phyloP scores from a whole-genome alignment of 192 early-diverging fungal species.

The Rhizoclosmatium sp. region DNA sequence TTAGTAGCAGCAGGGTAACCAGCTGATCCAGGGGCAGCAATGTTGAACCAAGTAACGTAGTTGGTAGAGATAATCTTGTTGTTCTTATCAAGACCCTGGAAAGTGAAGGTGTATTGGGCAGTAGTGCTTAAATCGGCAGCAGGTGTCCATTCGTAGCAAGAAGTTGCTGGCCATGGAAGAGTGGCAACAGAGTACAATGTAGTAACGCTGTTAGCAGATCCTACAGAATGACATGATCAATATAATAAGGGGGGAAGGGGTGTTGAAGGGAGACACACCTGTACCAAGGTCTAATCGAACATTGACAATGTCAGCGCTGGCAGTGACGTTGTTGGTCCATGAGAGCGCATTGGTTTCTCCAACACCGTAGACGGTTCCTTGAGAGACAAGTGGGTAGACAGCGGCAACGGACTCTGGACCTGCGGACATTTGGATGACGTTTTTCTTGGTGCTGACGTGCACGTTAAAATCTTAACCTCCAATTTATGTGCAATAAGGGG shows the following conservation, averaged over 20 bases:
- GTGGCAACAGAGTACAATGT: constrained; percentile 4
- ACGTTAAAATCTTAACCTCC: no score
- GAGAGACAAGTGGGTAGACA: background rate
- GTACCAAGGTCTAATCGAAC: constrained; percentile 11
- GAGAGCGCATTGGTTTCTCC: constrained; percentile 9
- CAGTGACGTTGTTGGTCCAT: constrained; percentile 19
- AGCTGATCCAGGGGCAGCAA: background rate
- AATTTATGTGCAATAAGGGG: no score
- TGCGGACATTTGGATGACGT: background rate
- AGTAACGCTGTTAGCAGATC: background rate
- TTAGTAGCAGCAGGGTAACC: background rate
- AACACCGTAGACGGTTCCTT: background rate
- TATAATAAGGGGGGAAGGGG: background rate
- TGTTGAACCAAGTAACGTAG: constrained; percentile 19
- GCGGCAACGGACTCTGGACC: background rate
- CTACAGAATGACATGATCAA: background rate
- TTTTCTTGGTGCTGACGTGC: no score
- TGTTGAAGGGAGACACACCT: background rate
- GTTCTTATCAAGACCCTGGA: background rate
- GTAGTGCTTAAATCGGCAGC: background rate
- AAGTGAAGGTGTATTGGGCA: constrained; percentile 25
- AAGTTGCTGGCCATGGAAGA: constrained; percentile 17
- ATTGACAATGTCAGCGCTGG: background rate
- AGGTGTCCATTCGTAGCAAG: constrained; percentile 30
- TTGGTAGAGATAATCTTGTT: constrained; percentile 2